A percentile compares a stretch with the other conserved stretches of the same genome.
These are phyloP conservation scores for Tricholoma matsutake DNA, from an alignment of 768 basidiomycete genomes.

Conservation along the genomic window DNA sequence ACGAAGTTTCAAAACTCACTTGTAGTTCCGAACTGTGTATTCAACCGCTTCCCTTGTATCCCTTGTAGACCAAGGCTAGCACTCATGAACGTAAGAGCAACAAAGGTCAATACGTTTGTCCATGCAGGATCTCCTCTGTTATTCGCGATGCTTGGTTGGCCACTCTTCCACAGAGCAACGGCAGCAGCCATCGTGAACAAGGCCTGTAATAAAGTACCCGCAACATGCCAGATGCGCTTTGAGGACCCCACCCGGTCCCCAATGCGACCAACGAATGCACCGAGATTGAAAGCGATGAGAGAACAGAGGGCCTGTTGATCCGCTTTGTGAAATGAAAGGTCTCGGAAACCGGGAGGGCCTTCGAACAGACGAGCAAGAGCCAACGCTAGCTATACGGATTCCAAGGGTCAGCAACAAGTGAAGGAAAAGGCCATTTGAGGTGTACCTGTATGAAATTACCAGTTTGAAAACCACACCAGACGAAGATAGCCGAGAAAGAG, in stretches of 20 bases:
- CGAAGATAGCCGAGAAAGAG: conserved; percentile 74
- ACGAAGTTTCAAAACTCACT: conserved; percentile 33
- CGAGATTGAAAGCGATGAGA: conserved; percentile 69
- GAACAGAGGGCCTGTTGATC: conserved; percentile 87
- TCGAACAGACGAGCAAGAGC: conserved; percentile 79
- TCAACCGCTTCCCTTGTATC: conserved; percentile 77
- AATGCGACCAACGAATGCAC: conserved; percentile 74
- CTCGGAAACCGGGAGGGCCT: conserved; percentile 39
- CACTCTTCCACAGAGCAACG: conserved; percentile 68
- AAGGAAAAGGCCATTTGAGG: not conserved
- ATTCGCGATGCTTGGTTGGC: conserved; percentile 50
- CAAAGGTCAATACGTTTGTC: conserved; percentile 63
- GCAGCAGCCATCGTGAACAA: conserved; percentile 74
- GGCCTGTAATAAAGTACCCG: conserved; percentile 71
- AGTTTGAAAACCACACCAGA: conserved; percentile 87
- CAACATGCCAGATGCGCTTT: conserved; percentile 70
- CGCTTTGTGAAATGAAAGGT: conserved; percentile 69
- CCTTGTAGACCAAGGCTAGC: conserved; percentile 83
- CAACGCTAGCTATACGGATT: conserved; percentile 58
- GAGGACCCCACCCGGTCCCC: conserved; percentile 76
- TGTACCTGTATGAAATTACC: conserved; percentile 69
- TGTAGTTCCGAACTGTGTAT: conserved; percentile 81
- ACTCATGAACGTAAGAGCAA: conserved; percentile 78
- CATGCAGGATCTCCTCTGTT: conserved; percentile 65
- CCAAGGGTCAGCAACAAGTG: not conserved